Evolutionary conservation across 2,329 filamentous ascomycete genomes (phyloP), one percentile per base, ranked within the genome.

Genomic region (Sporothrix brunneoviolacea): DNA sequence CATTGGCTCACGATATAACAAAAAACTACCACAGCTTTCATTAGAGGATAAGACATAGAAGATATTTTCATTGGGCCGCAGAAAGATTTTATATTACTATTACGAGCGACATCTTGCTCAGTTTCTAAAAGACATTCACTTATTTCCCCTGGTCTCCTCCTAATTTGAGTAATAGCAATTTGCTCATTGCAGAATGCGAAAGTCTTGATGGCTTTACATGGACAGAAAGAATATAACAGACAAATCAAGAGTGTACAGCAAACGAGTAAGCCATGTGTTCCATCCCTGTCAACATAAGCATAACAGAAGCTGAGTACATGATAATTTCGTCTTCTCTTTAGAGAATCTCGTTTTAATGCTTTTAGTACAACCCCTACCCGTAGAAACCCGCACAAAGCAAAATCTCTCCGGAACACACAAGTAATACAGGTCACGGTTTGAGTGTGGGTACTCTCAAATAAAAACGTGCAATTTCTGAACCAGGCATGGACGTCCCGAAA

Each of bases 11-110:
- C 10, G 49, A 43, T 2, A 27, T 54, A 7, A 42, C 49, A 38
- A 8, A 28, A 48, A 28, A 37, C 39, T 54, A 33, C 48, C 54
- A 22, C 12, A 35, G 10, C 43, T 55, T 7, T 15, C 47, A 27
- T 33, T 53, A 13, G 32, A 18, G 27, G 37, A n/a, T 48, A 19
- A 52, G 16, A 21, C 19, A n/a, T 6, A 9, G n/a, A 4, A 15
- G 3, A 3, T 16, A 16, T 18, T 33, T 44, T 32, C 10, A 5
- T 28, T 6, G 27, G 13, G 44, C 43, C 22, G 38, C 50, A 41
- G 21, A 37, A 8, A 35, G 36, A 46, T 50, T 16, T 47, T 33
- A 30, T 41, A 50, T 33, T 50, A 35, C 37, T 15, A 28, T 38
- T 19, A 38, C 15, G 21, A 19, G 27, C 22, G 9, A 21, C 22